Base-by-base conservation (phyloP, 768 basidiomycete species). In the Lactifluus subvellereus region DNA sequence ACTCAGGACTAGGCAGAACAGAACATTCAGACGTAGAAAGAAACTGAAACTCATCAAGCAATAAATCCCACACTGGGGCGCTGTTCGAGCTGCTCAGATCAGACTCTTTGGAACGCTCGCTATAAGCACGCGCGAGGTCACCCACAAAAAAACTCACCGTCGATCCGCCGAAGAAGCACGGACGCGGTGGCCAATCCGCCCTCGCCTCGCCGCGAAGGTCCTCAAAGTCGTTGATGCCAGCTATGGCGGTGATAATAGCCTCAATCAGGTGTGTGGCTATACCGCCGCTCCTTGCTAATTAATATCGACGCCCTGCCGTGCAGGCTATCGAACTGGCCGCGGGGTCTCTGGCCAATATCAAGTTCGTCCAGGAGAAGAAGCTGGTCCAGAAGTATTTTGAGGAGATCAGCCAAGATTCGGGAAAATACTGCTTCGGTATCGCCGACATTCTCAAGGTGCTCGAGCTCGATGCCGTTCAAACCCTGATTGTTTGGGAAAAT, bases 61-160 rank as follows among this genome's bases (percentile, higher is more conserved):
- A 97, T 81, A 98, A 96, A 74, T 99, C 98, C 79, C 96, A 98
- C 79, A 98, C 97, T 1, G 97, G 98, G 71, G 94, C 94, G 0
- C 83, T 99, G 27, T 91, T 91, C 33, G 96, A 98, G 72, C 86
- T 99, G 54, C 84, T 99, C 66, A 96, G 98, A 76, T 94, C 91
- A 20, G 97, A 99, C 74, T 89, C 40, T 98, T 98, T 70, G 97
- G 97, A 61, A 91, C 89, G 6, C 84, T 99, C 60, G 86, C 96
- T 0, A 97, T 97, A 52, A 98, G 98, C 76, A 96, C 97, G 20
- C 93, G 97, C 66, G 95, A 98, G 68, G 85, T 99, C 58, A 81
- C 95, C 60, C 97, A 99, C 79, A 98, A n/a, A n/a, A n/a, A n/a
- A 98, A 76, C 97, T 98, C 79, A 92, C 93, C 18, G 97, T 98